Conservation (phyloP, 495 filamentous ascomycete species). For the Talaromyces wortmannii region DNA sequence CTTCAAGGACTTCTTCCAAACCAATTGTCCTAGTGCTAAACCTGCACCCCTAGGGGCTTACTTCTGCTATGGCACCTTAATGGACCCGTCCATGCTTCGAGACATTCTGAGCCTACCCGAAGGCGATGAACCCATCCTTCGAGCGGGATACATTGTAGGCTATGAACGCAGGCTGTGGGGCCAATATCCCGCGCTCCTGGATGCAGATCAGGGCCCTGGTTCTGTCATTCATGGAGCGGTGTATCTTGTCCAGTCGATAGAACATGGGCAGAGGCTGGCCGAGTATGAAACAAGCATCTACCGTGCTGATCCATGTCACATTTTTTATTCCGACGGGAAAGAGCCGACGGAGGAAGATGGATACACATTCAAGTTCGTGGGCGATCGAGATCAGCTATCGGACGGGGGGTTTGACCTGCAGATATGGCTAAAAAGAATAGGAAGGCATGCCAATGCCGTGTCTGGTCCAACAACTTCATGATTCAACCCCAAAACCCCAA, state of each 20-base stretch:
- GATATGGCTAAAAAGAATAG: constrained; percentile 11
- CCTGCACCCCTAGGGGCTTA: constrained; percentile 6
- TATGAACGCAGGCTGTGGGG: constrained; percentile 15
- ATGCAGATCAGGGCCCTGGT: neutral
- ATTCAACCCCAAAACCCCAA: too few relatives aligned
- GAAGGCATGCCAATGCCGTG: neutral
- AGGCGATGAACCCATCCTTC: constrained; percentile 4
- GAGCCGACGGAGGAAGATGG: constrained; percentile 10
- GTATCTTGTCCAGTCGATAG: constrained; percentile 14
- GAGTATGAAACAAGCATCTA: constrained; percentile 22
- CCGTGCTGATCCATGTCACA: constrained; percentile 9
- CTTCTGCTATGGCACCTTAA: constrained; percentile 27
- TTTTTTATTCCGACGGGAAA: constrained; percentile 13
- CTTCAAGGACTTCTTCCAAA: neutral
- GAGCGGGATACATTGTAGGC: constrained; percentile 8
- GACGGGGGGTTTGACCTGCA: constrained; percentile 17
- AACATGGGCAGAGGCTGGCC: constrained; percentile 16
- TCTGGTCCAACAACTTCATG: too few relatives aligned
- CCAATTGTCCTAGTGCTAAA: neutral
- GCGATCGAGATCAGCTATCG: constrained; percentile 14
- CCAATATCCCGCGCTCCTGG: constrained; percentile 19
- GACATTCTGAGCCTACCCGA: constrained; percentile 11
- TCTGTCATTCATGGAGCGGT: constrained; percentile 12
- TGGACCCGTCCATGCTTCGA: constrained; percentile 11
- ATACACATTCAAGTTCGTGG: constrained; percentile 20